A percentile compares a stretch with the other conserved stretches of the same genome.
Conservation (phyloP, 805 yeast species). For the Saccharomycopsis sp. region DNA sequence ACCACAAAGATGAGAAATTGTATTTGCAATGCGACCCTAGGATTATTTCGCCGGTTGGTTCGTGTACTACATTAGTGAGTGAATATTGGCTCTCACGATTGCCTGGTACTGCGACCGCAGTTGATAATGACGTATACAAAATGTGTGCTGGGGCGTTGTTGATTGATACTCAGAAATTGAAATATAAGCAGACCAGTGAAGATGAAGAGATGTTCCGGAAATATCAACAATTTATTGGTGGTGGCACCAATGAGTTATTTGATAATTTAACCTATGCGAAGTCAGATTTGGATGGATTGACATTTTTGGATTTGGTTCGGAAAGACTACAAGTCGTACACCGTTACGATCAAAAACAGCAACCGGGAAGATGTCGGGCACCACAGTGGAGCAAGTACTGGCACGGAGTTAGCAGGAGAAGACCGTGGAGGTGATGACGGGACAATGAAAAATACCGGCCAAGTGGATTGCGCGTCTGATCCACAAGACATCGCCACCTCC, state of each 20-base stretch:
- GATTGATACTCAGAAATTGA: slow-evolving; percentile 68
- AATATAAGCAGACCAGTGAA: slow-evolving; percentile 50
- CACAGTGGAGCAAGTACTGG: too few relatives aligned
- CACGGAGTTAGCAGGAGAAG: too few relatives aligned
- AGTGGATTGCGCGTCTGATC: too few relatives aligned
- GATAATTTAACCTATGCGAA: slow-evolving; percentile 41
- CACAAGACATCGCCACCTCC: too few relatives aligned
- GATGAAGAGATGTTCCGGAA: slow-evolving; percentile 43
- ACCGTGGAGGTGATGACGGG: too few relatives aligned
- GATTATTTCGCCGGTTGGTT: slow-evolving; percentile 56
- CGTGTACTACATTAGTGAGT: slow-evolving; percentile 73
- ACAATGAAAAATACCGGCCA: too few relatives aligned
- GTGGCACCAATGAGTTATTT: slow-evolving; percentile 23
- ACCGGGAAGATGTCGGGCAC: too few relatives aligned
- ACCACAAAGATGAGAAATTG: slow-evolving; percentile 67
- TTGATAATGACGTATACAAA: slow-evolving; percentile 10
- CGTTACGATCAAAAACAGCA: too few relatives aligned
- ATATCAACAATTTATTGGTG: not conserved
- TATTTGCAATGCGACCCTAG: slow-evolving; percentile 52
- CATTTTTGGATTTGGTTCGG: slow-evolving; percentile 53
- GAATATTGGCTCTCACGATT: slow-evolving; percentile 43
- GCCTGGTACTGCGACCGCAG: slow-evolving; percentile 19
- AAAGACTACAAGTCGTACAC: slow-evolving; percentile 81
- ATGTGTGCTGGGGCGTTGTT: slow-evolving; percentile 50
- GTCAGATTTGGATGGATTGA: slow-evolving; percentile 54